Evolutionary conservation across 2,329 filamentous ascomycete genomes (phyloP), one percentile per base, ranked within the genome.

Genomic region (Cyclaneusma minus): DNA sequence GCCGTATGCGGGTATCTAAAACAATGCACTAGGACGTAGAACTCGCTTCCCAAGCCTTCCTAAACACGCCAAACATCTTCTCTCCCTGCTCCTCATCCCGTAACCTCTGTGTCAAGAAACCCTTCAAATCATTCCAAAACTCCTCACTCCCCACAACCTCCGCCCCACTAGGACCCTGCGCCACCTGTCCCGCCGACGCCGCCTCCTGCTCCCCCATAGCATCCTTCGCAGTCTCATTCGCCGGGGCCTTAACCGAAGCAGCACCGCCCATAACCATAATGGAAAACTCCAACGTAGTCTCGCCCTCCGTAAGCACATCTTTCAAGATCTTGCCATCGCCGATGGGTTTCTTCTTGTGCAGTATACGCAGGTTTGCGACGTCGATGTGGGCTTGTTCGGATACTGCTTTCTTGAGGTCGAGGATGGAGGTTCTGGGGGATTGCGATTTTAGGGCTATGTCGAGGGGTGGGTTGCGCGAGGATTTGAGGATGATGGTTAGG

Each of bases 91-190:
- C 52, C 43, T 70, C 71, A 46, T 91, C 78, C 51, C 77, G 72
- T 41, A 93, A 54, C 47, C 82, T 68, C 56, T 85, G 79, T 44
- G 71, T 55, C 48, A 98, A 48, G 51, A 87, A 95, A 0, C 68
- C 78, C 45, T 72, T 71, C 35, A 98, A 51, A 55, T 95, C 89
- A 6, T 54, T 55, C 89, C 89, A 98, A 47, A 98, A 98, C 29
- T 65, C 72, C 5, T 76, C 68, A 8, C 69, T 76, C 43, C 68
- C 56, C 36, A 92, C 46, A 12, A 77, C 63, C 15, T 67, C 65
- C 28, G 53, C 54, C 7, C 65, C 66, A 37, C 64, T 70, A n/a
- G 59, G 50, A 3, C 56, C 60, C 36, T 64, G 60, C 28, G 63
- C 63, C 21, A 55, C 58, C 23, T 52, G 52, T 6, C 48, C 39